A percentile compares a stretch with the other conserved stretches of the same genome.
phyloP scores from a whole-genome alignment of 2,329 filamentous ascomycete species.

The Beauveria sp. region DNA sequence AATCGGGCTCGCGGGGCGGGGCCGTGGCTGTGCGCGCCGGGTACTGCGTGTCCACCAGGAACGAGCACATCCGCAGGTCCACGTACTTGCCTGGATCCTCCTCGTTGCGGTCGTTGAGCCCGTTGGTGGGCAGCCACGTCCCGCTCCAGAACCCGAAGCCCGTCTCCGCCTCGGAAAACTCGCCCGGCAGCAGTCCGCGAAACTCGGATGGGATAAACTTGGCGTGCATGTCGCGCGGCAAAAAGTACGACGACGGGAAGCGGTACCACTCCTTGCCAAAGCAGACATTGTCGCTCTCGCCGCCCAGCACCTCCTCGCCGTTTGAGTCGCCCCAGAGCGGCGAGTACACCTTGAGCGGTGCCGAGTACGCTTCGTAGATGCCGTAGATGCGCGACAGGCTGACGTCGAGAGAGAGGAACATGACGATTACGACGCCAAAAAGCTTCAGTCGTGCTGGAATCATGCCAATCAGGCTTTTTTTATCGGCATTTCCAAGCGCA shows the following conservation, averaged over 20 bases:
- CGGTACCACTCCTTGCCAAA: constrained; percentile 98
- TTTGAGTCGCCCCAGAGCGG: constrained; percentile 52
- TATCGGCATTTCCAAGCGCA: constrained; percentile 63
- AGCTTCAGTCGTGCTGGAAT: constrained; percentile 73
- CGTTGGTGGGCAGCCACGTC: constrained; percentile 72
- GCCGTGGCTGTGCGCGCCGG: constrained; percentile 47
- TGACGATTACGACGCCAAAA: constrained; percentile 46
- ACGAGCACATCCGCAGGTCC: constrained; percentile 66
- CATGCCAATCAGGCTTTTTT: constrained; percentile 58
- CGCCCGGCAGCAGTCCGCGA: constrained; percentile 76
- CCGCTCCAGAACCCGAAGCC: constrained; percentile 70
- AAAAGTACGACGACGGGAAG: constrained; percentile 86
- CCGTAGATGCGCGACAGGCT: constrained; percentile 68
- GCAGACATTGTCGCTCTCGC: constrained; percentile 65
- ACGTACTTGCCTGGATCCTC: constrained; percentile 86
- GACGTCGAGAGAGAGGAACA: constrained; percentile 57
- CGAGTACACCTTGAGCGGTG: constrained; percentile 64
- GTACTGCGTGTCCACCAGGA: constrained; percentile 82
- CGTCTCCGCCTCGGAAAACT: constrained; percentile 68
- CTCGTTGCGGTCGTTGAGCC: constrained; percentile 87
- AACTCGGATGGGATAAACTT: constrained; percentile 93
- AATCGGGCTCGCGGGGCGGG: constrained; percentile 60
- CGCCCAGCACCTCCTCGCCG: constrained; percentile 42
- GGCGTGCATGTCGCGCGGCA: constrained; percentile 73
- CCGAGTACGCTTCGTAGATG: constrained; percentile 73